Conservation (phyloP, 768 basidiomycete genomes). For the Trametes villosa region DNA sequence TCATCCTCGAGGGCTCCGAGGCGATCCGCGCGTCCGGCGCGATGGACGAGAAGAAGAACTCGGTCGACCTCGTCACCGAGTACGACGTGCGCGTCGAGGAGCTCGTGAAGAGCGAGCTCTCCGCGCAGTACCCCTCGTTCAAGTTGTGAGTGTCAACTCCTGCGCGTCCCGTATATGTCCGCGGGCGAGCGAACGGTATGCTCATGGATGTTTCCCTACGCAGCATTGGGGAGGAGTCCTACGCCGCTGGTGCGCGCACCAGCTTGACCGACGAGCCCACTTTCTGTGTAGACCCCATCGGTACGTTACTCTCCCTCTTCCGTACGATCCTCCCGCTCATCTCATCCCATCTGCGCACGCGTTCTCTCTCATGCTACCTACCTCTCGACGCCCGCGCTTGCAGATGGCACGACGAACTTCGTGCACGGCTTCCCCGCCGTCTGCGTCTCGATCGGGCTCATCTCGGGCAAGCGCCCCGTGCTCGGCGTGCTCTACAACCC, state of each 20-base stretch:
- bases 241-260: slow-evolving; percentile 70
- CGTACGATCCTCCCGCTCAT: neutral
- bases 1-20: slow-evolving; percentile 78
- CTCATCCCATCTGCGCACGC: too few relatives aligned
- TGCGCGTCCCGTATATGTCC: too few relatives aligned
- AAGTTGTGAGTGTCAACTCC: slow-evolving; percentile 66
- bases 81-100: slow-evolving; percentile 93
- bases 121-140: slow-evolving; percentile 69
- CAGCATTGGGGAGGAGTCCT: slow-evolving; percentile 95
- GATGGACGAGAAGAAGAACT: slow-evolving; percentile 87
- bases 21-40: slow-evolving; percentile 64
- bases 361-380: neutral
- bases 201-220: neutral
- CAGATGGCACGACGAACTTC: slow-evolving; percentile 91
- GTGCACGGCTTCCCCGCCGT: slow-evolving; percentile 85
- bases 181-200: too few relatives aligned
- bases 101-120: slow-evolving; percentile 73
- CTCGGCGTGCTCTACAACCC: slow-evolving; percentile 95
- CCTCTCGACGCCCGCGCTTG: neutral
- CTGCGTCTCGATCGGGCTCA: slow-evolving; percentile 90
- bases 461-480: slow-evolving; percentile 79
- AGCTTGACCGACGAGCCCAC: slow-evolving; percentile 87
- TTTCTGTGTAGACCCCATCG: slow-evolving; percentile 96
- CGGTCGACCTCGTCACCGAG: slow-evolving; percentile 93
- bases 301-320: slow-evolving; percentile 41